Evolutionary conservation across 192 early-diverging fungal genomes (phyloP).

Genomic region (Lunasporangiospora selenospora): DNA sequence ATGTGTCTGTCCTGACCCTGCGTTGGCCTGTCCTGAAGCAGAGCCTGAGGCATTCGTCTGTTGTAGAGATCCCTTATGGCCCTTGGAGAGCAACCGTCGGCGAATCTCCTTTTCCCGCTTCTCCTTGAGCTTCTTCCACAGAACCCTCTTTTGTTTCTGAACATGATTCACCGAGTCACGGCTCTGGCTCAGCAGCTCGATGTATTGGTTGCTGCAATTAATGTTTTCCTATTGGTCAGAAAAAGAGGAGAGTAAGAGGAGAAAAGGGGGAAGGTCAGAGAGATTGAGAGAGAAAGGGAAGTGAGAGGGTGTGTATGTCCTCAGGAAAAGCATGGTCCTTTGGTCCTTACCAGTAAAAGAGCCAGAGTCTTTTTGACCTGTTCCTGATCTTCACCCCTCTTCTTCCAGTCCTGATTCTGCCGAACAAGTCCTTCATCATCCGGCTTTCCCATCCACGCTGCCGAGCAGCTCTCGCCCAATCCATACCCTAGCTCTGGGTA

Average conservation of each 20-base stretch:
- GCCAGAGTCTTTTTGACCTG: conserved; percentile 38
- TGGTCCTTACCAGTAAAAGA: conserved; percentile 30
- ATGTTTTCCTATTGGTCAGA: conserved; percentile 57
- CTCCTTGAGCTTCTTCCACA: conserved; percentile 55
- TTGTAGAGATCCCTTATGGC: background rate
- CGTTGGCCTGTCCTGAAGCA: conserved; percentile 1
- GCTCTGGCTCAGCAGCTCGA: conserved; percentile 58
- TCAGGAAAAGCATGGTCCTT: conserved; percentile 1
- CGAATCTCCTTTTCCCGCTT: conserved; percentile 39
- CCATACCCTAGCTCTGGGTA: conserved; percentile 64
- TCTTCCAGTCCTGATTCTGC: conserved; percentile 36
- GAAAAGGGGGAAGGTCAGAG: background rate
- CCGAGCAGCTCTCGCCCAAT: conserved; percentile 38
- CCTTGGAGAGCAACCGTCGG: conserved; percentile 13
- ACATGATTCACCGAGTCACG: conserved; percentile 59
- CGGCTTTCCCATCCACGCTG: conserved; percentile 31
- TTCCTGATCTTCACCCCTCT: conserved; percentile 34
- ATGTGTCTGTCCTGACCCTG: background rate
- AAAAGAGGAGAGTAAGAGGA: conserved; percentile 1
- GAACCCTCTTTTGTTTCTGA: conserved; percentile 54
- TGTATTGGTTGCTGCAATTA: conserved; percentile 64
- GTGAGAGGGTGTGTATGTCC: background rate
- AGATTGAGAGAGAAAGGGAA: background rate
- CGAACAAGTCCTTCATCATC: conserved; percentile 25
- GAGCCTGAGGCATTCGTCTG: background rate